Evolutionary conservation across 108 stramenopile genomes (phyloP), one percentile per base, ranked within the genome.

Genomic region (Skeletonema grethae): DNA sequence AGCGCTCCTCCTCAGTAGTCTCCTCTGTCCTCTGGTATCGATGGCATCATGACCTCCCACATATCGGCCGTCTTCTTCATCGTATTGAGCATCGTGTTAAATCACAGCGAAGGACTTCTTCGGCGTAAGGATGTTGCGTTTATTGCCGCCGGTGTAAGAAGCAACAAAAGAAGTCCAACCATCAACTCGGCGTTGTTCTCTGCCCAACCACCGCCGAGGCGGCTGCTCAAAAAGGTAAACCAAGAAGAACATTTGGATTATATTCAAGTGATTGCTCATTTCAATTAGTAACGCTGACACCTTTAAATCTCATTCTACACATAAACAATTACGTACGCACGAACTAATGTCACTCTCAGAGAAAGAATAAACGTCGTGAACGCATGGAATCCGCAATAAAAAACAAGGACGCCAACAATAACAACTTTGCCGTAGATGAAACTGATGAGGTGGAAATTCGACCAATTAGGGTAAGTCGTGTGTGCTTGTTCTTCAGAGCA

Each of bases 371-470:
- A 63, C 67, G 65, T 3, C 68, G 65, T 1, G 39, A 79, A 24
- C 56, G 57, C 29, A 55, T 63, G 48, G 57, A 79, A 50, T 34
- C 29, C 11, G 57, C 45, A 45, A 61, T 39, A 45, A 61, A 46
- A 35, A 61, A 18, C 57, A 34, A 61, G 20, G 38, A 39, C 2
- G 45, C 35, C 63, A 46, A 6, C 53, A 60, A 48, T 48, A 62
- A 63, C 13, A 45, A 43, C 13, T n/a, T 72, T 18, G n/a, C 13
- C 31, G 11, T 41, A 31, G 75, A 69, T 31, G 86, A 70, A 5
- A 48, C 68, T 30, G 58, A 61, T 46, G 83, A 85, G 25, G 71
- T 86, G 41, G 93, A 94, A 80, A 69, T 68, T 39, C 82, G 90
- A 22, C 89, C 93, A 2, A 50, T 91, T 25, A n/a, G n/a, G n/a